Evolutionary conservation across 257 asterid genomes (phyloP).

Genomic region (Eucommia ulmoides): DNA sequence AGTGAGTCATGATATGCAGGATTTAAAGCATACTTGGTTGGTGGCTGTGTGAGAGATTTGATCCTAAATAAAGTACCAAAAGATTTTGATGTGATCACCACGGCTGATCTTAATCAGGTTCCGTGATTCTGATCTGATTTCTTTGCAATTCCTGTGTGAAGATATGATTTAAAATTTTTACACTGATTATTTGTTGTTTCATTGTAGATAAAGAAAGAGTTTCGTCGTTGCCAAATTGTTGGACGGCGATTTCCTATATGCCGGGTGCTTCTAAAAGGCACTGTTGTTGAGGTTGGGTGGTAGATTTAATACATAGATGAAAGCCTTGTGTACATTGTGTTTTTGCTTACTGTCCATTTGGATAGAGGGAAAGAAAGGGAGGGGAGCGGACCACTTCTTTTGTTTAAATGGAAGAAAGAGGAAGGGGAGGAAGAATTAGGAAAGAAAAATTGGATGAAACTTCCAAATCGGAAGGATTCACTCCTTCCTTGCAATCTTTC

Average conservation of each 20-base stretch:
- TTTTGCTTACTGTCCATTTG: neutral
- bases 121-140: conserved; percentile 12
- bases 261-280: conserved; percentile 37
- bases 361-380: no score
- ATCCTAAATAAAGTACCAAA: conserved; percentile 73
- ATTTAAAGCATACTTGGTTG: conserved; percentile 82
- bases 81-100: conserved; percentile 85
- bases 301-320: conserved; percentile 7
- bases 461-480: no score
- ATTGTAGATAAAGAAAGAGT: conserved; percentile 41
- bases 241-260: conserved; percentile 88
- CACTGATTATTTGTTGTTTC: conserved; percentile 1
- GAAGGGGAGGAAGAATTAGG: no score
- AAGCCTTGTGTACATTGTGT: neutral
- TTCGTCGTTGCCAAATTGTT: conserved; percentile 39
- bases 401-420: neutral
- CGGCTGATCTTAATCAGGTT: conserved; percentile 72
- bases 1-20: conserved; percentile 40
- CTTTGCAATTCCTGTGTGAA: no score
- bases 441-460: no score
- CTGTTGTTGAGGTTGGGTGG: conserved; percentile 64
- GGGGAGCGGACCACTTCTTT: no score
- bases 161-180: neutral
- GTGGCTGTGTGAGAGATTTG: conserved; percentile 95
- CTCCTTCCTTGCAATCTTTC: no score